Evolutionary conservation across 1,284 basidiomycete species (phyloP), one percentile per base, ranked within the genome.

Genomic region (Pseudozyma thailandica): DNA sequence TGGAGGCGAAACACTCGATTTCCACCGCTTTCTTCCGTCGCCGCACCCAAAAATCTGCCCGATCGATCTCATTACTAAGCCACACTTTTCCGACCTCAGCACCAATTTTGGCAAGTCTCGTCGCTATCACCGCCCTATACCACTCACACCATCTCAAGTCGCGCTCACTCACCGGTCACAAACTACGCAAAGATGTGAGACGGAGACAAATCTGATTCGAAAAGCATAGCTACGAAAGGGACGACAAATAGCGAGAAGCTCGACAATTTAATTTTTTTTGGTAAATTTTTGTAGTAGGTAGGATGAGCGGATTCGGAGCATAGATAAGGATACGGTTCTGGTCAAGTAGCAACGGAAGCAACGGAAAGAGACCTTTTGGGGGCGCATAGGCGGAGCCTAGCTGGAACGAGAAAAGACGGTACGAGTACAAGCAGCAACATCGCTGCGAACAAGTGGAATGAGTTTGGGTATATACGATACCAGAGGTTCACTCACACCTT

Each of bases 351-450:
- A 47, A 38, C 35, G 21, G 20, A 44, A 50, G 42, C 56, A 51
- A 44, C 21, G 35, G 23, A 16, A 33, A 48, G 25, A 50, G 58
- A 64, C 50, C 61, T 53, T 64, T 64, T 64, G 33, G 49, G 38
- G 43, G 2, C 4, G 18, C 28, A 15, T 6, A 10, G 35, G n/a
- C 10, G 33, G 16, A 23, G 42, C 20, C 33, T 35, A 35, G 33
- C 33, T 7, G 33, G 25, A n/a, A 53, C 30, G 30, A 30, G 18
- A 18, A 23, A 27, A 16, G 13, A 31, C 38, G 42, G 23, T 42
- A 50, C 31, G 50, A 45, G 48, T 41, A 62, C 43, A 55, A 30
- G 44, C 20, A 28, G 41, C 6, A 31, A n/a, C n/a, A n/a, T n/a
- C n/a, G n/a, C n/a, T n/a, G n/a, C n/a, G n/a, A n/a, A n/a, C n/a